A percentile compares a stretch with the other conserved stretches of the same genome.
Conservation (phyloP, 1,284 basidiomycete genomes). For the Microbotryum violaceum region DNA sequence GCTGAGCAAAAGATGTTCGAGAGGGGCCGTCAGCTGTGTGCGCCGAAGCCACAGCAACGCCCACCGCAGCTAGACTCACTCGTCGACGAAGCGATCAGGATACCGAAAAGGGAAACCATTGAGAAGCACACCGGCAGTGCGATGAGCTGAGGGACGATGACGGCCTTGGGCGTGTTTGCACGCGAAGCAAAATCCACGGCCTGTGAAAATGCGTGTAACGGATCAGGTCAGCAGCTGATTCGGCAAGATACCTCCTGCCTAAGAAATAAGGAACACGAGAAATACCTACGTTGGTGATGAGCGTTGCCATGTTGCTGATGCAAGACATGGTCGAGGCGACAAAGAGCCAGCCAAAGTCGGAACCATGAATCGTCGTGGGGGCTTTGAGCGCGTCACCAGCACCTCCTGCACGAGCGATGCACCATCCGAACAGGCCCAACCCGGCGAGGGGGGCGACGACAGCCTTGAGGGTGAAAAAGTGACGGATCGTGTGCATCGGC, state of each 20-base stretch:
- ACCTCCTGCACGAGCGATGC: conserved; percentile 67
- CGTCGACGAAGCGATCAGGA: conserved; percentile 70
- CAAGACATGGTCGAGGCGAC: conserved; percentile 66
- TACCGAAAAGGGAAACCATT: conserved; percentile 71
- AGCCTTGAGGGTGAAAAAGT: conserved; percentile 73
- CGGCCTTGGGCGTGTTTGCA: conserved; percentile 57
- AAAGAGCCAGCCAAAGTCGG: conserved; percentile 70
- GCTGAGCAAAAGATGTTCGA: conserved; percentile 45
- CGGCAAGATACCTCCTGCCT: neutral
- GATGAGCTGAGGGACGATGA: conserved; percentile 62
- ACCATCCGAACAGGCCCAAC: conserved; percentile 73
- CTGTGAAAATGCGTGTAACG: conserved; percentile 46
- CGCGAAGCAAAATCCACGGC: conserved; percentile 72
- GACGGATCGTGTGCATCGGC: conserved; percentile 69
- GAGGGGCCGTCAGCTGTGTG: neutral
- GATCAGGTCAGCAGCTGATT: neutral
- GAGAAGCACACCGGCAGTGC: conserved; percentile 68
- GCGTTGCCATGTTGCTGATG: conserved; percentile 69
- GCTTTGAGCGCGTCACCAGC: conserved; percentile 70
- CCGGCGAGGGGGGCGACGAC: conserved; percentile 52
- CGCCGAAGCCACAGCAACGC: neutral
- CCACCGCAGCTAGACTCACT: conserved; percentile 46
- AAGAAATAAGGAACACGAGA: neutral
- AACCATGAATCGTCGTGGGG: conserved; percentile 58
- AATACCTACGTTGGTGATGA: conserved; percentile 43